phyloP scores from a whole-genome alignment of 306 rosid species.

The Sesbania bispinosa region DNA sequence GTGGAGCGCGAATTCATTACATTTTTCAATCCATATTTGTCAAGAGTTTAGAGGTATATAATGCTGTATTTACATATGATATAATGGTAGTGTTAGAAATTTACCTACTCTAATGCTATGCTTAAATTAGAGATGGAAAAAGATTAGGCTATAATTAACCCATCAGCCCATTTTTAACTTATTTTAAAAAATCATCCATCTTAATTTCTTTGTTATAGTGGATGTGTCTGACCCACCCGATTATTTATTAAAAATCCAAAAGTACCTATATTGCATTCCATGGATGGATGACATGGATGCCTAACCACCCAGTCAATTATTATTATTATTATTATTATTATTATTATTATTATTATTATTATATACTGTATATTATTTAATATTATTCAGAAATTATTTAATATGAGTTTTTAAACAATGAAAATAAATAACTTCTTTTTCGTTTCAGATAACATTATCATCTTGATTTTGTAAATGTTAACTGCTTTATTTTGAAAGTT shows the following conservation, averaged over 20 bases:
- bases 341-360: too few relatives aligned
- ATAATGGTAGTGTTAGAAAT: background rate
- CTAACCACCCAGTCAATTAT: background rate
- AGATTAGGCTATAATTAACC: background rate
- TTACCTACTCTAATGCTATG: background rate
- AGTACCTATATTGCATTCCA: background rate
- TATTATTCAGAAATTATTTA: background rate
- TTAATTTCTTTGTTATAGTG: background rate
- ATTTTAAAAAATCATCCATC: background rate
- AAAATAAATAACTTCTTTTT: background rate
- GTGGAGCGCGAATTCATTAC: slow-evolving; percentile 94
- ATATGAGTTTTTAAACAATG: background rate
- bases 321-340: too few relatives aligned
- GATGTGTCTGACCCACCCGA: background rate
- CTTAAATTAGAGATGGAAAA: slow-evolving; percentile 5
- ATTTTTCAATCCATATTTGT: slow-evolving; percentile 92
- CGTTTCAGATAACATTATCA: background rate
- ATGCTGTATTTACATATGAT: slow-evolving; percentile 8
- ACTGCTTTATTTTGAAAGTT: too few relatives aligned
- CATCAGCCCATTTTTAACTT: background rate
- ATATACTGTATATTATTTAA: background rate
- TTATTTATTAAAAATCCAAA: background rate
- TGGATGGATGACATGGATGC: background rate
- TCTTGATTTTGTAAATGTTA: too few relatives aligned
- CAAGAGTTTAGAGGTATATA: slow-evolving; percentile 85